Evolutionary conservation across 2,329 filamentous ascomycete genomes (phyloP), one percentile per base, ranked within the genome.

Genomic region (Trichoderma polysporum): DNA sequence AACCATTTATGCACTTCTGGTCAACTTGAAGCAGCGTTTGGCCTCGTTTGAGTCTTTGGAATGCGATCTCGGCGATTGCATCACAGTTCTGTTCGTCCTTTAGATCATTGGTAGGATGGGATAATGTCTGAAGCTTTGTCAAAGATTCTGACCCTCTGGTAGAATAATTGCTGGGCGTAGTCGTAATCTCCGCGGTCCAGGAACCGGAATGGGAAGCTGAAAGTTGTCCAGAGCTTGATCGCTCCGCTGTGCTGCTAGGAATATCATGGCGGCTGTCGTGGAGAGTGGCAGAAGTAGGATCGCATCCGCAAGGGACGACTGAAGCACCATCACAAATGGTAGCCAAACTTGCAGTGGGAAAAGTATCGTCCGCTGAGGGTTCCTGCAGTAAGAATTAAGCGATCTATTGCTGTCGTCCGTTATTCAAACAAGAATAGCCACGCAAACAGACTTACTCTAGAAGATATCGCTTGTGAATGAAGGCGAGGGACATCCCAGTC

Each of bases 1-100:
- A 5, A 15, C 10, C 92, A 0, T 15, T 41, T 9, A 3, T 8
- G 2, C 12, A 25, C 13, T 62, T 15, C n/a, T 17, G 59, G 25
- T 1, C 35, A 39, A 22, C 22, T 31, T 12, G 12, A 62, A 35
- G n/a, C 12, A 7, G 25, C 9, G 2, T 2, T 22, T 53, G 47
- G 59, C 17, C 13, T 39, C 29, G 33, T 17, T 15, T 31, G 17
- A 13, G 2, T 6, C 5, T 27, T 22, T 53, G 49, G 22, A 41
- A 35, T 39, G 58, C 58, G 33, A 41, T n/a, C 12, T 53, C n/a
- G 17, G n/a, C 17, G 10, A n/a, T 7, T n/a, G 10, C 35, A 31
- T 41, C 35, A 22, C n/a, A 12, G 13, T 39, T 3, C 17, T 50
- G 4, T 37, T 39, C 33, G 15, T 52, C 45, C 17, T 39, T 0